Evolutionary conservation across 176 grass and related monocot species (phyloP).

Genomic region (Raddia distichophylla): DNA sequence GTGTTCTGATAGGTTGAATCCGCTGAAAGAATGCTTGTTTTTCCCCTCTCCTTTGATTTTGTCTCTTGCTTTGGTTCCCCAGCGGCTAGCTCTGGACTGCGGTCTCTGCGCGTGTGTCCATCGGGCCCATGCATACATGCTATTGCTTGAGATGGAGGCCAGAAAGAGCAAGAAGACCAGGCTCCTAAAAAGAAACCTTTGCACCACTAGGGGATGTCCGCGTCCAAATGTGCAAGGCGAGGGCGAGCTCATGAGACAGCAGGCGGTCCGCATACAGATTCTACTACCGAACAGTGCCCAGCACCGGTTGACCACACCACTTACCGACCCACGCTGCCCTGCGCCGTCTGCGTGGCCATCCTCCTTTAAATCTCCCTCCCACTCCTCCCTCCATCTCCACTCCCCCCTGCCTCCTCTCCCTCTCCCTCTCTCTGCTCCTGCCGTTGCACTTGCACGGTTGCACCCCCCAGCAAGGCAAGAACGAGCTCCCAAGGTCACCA

Average conservation of each 20-base stretch:
- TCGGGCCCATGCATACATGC: not conserved
- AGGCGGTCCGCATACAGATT: constrained; percentile 58
- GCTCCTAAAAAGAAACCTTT: constrained; percentile 43
- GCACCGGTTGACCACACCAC: constrained; percentile 67
- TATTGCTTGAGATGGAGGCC: not conserved
- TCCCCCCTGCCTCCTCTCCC: not conserved
- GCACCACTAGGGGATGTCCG: constrained; percentile 48
- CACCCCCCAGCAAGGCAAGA: not conserved
- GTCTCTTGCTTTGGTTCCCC: not conserved
- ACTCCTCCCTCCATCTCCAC: constrained; percentile 41
- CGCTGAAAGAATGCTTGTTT: not conserved
- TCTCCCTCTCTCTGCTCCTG: constrained; percentile 6
- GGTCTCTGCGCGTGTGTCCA: not conserved
- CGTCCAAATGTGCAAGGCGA: constrained; percentile 41
- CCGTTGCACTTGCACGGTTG: constrained; percentile 12
- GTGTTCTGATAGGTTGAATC: not conserved
- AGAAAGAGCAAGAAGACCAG: constrained; percentile 25
- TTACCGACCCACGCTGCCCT: not conserved
- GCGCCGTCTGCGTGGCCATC: constrained; percentile 39
- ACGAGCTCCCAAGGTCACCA: not conserved
- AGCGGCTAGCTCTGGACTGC: not conserved
- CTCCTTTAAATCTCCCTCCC: constrained; percentile 74
- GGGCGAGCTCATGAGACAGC: not conserved
- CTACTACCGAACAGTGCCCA: constrained; percentile 42
- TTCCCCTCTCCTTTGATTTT: not conserved